Conservation (phyloP, 441 rosid species). For the Croton setiger region DNA sequence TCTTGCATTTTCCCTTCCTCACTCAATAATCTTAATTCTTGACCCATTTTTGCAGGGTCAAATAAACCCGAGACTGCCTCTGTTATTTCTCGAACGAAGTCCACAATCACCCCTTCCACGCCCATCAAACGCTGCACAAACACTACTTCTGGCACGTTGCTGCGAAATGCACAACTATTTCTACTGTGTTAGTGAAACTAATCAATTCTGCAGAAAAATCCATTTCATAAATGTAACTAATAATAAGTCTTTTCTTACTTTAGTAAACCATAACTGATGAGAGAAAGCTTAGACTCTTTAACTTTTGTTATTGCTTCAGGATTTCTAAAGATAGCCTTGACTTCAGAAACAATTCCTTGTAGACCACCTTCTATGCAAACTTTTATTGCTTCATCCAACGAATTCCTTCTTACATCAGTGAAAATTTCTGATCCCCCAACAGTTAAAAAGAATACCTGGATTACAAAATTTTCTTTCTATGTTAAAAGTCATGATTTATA, state of each 20-base stretch:
- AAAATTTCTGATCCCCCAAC: conserved; percentile 67
- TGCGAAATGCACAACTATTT: conserved; percentile 23
- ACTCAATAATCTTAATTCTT: conserved; percentile 16
- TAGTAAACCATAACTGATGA: conserved; percentile 70
- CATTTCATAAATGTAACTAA: neutral
- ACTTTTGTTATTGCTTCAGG: conserved; percentile 65
- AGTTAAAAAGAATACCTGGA: conserved; percentile 83
- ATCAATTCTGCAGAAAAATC: neutral
- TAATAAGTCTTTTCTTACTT: conserved; percentile 37
- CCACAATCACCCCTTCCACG: conserved; percentile 83
- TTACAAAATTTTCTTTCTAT: too few relatives aligned
- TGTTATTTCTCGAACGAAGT: conserved; percentile 64
- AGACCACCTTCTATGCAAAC: conserved; percentile 69
- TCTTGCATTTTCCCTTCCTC: conserved; percentile 22
- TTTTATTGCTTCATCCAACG: conserved; percentile 70
- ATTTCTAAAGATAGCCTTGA: conserved; percentile 60
- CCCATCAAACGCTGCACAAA: conserved; percentile 81
- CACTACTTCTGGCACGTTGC: conserved; percentile 70
- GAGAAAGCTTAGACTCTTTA: conserved; percentile 63
- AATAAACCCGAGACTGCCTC: conserved; percentile 36
- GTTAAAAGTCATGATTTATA: neutral
- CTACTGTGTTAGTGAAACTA: neutral
- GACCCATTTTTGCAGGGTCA: conserved; percentile 21
- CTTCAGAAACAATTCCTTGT: conserved; percentile 88
- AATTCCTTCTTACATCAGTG: conserved; percentile 65